Evolutionary conservation across 2,329 filamentous ascomycete species (phyloP), one percentile per base, ranked within the genome.

Genomic region (Colletotrichum sp.): DNA sequence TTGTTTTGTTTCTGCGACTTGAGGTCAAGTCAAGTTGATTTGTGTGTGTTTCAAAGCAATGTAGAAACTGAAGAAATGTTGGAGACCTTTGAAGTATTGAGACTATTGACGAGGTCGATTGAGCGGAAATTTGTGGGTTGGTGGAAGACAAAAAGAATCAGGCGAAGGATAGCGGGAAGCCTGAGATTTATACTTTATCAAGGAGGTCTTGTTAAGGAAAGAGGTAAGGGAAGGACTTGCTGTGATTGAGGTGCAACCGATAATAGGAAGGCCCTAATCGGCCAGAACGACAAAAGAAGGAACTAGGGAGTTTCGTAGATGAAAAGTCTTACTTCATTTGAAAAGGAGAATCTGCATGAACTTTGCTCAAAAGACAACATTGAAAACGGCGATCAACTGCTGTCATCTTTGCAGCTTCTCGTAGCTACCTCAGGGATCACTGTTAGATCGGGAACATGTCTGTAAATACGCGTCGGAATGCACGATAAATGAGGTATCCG

Each of bases 81-180:
- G 10, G 10, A 21, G 6, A 13, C 10, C 10, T 49, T 13, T 12
- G n/a, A 49, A 7, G 44, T 21, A 49, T 49, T 12, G 44, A 21
- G 21, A 12, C n/a, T 21, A 49, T 49, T 12, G 44, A 21, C n/a
- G 0, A 49, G n/a, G 3, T 49, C n/a, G 44, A 5, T 13, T 7
- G n/a, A 7, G 10, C 6, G 10, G 0, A 21, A 1, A 12, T 6
- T 49, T 7, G n/a, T 21, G n/a, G 0, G n/a, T 21, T 49, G 44
- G 1, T 1, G 0, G n/a, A 13, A 0, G 9, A n/a, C 39, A 44
- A n/a, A 13, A 21, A 1, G 10, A 21, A 49, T 0, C 1, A 21
- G 44, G 5, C 0, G n/a, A 49, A 0, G 1, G 4, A 21, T 49
- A 6, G 44, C 44, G 0, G 0, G 44, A 49, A 13, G n/a, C 3